Evolutionary conservation across 1,139 yeast genomes (phyloP).

Genomic region (Protomyces pachydermus): DNA sequence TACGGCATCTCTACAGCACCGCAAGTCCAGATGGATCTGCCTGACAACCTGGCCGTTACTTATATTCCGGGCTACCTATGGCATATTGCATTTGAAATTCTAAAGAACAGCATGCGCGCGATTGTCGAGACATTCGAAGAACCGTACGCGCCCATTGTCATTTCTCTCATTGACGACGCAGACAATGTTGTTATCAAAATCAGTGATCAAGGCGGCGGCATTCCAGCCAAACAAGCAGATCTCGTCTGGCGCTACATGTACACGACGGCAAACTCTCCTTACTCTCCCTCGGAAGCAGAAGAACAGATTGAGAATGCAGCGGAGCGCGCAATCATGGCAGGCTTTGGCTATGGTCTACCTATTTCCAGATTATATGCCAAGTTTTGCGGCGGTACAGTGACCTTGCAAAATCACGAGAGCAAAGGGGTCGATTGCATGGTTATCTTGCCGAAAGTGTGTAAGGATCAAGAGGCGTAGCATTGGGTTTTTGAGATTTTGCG

Average conservation of each 20-base stretch:
- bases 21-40: constrained; percentile 67
- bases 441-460: constrained; percentile 47
- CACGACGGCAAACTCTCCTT: constrained; percentile 59
- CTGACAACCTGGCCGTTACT: constrained; percentile 66
- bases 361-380: constrained; percentile 79
- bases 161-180: constrained; percentile 82
- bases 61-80: constrained; percentile 86
- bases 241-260: constrained; percentile 87
- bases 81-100: constrained; percentile 80
- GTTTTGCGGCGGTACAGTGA: constrained; percentile 87
- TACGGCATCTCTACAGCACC: constrained; percentile 81
- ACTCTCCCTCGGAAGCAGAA: constrained; percentile 20
- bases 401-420: constrained; percentile 85
- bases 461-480: constrained; percentile 45
- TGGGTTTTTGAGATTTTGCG: not conserved
- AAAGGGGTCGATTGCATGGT: constrained; percentile 90
- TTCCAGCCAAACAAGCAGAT: constrained; percentile 76
- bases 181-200: constrained; percentile 88
- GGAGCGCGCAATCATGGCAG: constrained; percentile 38
- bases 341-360: constrained; percentile 88
- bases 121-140: constrained; percentile 65
- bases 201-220: constrained; percentile 93
- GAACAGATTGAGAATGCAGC: constrained; percentile 10
- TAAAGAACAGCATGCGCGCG: constrained; percentile 80
- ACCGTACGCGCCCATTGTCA: constrained; percentile 74